Conservation (phyloP, 169 alveolate species). For the Eimeria acervulina region DNA sequence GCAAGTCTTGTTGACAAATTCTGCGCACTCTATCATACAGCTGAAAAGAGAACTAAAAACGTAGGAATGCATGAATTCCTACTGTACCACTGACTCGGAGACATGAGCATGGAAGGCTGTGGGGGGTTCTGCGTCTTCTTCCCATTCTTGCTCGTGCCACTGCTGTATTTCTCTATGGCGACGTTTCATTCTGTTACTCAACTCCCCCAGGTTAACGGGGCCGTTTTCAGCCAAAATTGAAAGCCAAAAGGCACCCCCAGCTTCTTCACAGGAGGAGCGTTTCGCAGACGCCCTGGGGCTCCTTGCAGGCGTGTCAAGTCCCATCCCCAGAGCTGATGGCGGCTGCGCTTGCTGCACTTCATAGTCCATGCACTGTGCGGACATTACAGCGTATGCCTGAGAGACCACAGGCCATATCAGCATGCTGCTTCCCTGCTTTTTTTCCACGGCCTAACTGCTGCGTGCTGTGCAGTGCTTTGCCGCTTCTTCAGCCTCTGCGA, state of each 20-base stretch:
- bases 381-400: constrained; percentile 74
- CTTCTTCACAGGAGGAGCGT: constrained; percentile 23
- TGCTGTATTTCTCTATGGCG: constrained; percentile 36
- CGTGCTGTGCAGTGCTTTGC: not conserved
- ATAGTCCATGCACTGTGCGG: constrained; percentile 76
- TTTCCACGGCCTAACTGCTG: not conserved
- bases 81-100: not conserved
- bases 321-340: not conserved
- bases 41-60: not conserved
- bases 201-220: constrained; percentile 5
- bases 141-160: constrained; percentile 71
- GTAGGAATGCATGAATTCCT: not conserved
- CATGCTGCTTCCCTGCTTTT: not conserved
- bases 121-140: constrained; percentile 22
- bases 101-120: not conserved
- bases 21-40: not conserved
- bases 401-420: not conserved
- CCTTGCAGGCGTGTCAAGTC: not conserved
- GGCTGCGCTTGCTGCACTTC: not conserved
- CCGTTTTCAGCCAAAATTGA: constrained; percentile 67
- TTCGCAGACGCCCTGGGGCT: constrained; percentile 49
- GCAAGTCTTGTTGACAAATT: not conserved
- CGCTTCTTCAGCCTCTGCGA: not conserved
- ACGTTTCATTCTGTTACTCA: constrained; percentile 9
- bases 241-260: constrained; percentile 47